These are phyloP conservation scores for Mrakia blollopis DNA, from an alignment of 768 basidiomycete species.

Conservation along the genomic window DNA sequence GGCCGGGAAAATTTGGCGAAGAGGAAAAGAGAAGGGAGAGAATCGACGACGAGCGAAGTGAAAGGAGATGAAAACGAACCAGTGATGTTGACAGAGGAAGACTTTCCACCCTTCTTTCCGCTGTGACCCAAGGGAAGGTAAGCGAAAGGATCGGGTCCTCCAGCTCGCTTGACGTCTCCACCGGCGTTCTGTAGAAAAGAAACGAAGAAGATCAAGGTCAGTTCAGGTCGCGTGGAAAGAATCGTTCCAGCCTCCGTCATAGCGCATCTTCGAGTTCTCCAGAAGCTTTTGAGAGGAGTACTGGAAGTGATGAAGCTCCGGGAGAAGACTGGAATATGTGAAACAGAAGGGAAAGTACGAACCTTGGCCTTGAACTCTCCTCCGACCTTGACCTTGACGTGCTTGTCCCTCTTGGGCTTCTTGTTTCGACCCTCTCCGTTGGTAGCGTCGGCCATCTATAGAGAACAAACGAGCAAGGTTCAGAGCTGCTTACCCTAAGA, in stretches of 20 bases:
- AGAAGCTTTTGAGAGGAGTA: background rate
- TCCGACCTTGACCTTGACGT: conserved; percentile 56
- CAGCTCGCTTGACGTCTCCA: conserved; percentile 83
- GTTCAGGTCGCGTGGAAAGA: background rate
- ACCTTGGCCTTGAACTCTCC: conserved; percentile 96
- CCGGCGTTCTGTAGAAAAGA: conserved; percentile 68
- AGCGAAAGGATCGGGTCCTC: conserved; percentile 82
- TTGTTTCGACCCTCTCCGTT: conserved; percentile 44
- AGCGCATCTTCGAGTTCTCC: too few relatives aligned
- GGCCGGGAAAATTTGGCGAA: background rate
- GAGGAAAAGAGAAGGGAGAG: background rate
- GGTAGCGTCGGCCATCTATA: conserved; percentile 64
- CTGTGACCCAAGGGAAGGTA: conserved; percentile 77
- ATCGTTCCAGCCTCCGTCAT: too few relatives aligned
- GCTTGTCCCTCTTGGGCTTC: conserved; percentile 52
- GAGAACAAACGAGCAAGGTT: too few relatives aligned
- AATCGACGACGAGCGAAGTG: background rate
- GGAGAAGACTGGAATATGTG: background rate
- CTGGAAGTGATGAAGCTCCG: background rate
- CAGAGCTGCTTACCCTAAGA: too few relatives aligned
- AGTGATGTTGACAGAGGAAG: conserved; percentile 29
- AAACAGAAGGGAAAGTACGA: background rate
- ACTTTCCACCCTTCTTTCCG: conserved; percentile 19
- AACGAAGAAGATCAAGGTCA: conserved; percentile 1
- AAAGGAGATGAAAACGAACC: conserved; percentile 7